Evolutionary conservation across 2,329 filamentous ascomycete species (phyloP), one percentile per base, ranked within the genome.

Genomic region (Fusarium sp.): DNA sequence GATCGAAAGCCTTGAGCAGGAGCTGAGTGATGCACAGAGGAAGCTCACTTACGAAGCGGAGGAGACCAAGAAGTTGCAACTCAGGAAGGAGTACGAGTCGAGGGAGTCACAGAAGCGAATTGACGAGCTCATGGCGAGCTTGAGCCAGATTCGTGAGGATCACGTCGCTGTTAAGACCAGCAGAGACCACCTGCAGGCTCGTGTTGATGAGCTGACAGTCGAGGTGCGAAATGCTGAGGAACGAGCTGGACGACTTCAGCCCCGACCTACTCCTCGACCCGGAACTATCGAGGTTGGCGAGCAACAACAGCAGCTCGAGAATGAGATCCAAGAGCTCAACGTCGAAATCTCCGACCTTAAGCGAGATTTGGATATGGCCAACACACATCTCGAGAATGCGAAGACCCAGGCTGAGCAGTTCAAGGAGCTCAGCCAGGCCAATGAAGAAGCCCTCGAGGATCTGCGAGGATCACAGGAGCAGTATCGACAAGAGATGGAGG

Each of bases 151-250:
- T 50, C 93, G 95, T 43, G 94, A 98, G 78, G 94, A 98, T 73
- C 87, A 97, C 52, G 89, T 96, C 44, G 90, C 91, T 26, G 89
- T 91, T 24, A 97, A 97, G 84, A 97, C 95, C 2, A 92, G 89
- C 46, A 90, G 92, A 47, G 95, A 98, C 77, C 93, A 98, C 77
- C 85, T 99, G 3, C 94, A 98, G 78, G 88, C 91, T 33, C 89
- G 94, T 59, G 93, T 97, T 5, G 92, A 97, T 70, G 95, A 98
- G 80, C 83, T 99, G 56, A 92, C 91, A 26, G 92, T 97, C 58
- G 93, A 98, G 77, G 84, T 98, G 26, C 92, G 92, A 72, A 94
- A 92, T 75, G 93, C 94, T 0, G 94, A 98, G 78, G 96, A 98
- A 79, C 92, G 94, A 50, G 86, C 93, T 8, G 90, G 92, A 70